Evolutionary conservation across 2,329 filamentous ascomycete genomes (phyloP).

Genomic region (Phyllosticta citriasiana): DNA sequence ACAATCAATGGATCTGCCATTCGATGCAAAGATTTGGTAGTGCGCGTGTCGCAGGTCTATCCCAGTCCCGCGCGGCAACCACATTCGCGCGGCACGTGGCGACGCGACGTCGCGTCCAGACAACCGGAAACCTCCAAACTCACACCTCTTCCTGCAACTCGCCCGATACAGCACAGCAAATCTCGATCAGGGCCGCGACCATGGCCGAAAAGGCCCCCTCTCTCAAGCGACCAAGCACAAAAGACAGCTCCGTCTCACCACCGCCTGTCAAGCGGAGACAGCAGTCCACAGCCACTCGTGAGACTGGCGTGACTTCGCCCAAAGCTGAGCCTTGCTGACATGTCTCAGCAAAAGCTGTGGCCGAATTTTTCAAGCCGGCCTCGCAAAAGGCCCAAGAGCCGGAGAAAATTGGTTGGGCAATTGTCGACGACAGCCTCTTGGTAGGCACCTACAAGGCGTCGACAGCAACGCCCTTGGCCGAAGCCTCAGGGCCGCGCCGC

Average conservation of each 20-base stretch:
- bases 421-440: slow-evolving; percentile 59
- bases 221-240: slow-evolving; percentile 28
- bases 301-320: slow-evolving; percentile 12
- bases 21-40: background rate
- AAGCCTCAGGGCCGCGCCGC: slow-evolving; percentile 15
- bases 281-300: slow-evolving; percentile 45
- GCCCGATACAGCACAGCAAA: background rate
- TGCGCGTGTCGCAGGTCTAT: background rate
- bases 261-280: slow-evolving; percentile 47
- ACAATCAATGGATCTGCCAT: background rate
- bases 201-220: slow-evolving; percentile 8
- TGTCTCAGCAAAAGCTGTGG: slow-evolving; percentile 53
- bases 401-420: slow-evolving; percentile 60
- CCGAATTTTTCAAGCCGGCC: slow-evolving; percentile 77
- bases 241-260: slow-evolving; percentile 43
- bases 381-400: slow-evolving; percentile 86
- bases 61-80: background rate
- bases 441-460: slow-evolving; percentile 58
- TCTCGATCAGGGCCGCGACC: background rate
- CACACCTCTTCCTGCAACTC: background rate
- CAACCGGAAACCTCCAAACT: background rate
- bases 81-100: slow-evolving; percentile 20
- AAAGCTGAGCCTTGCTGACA: slow-evolving; percentile 1
- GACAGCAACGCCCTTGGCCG: slow-evolving; percentile 11
- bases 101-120: slow-evolving; percentile 19